These are phyloP conservation scores for Acanthochlamys bracteata DNA, from an alignment of 106 monocot genomes.

Conservation along the genomic window DNA sequence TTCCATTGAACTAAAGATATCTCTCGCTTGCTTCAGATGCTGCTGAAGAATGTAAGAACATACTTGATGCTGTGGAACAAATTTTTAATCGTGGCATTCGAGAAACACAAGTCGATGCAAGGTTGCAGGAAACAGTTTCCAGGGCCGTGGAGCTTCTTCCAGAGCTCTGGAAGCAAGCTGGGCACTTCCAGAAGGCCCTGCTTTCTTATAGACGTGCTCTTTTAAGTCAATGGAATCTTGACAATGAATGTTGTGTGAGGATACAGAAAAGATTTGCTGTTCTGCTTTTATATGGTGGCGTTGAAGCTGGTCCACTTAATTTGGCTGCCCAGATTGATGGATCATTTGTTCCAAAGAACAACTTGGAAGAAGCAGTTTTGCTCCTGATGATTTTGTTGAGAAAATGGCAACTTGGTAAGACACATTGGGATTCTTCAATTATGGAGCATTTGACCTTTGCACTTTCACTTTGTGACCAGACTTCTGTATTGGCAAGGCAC, in stretches of 20 bases:
- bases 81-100: conserved; percentile 74
- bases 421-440: conserved; percentile 78
- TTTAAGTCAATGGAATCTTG: conserved; percentile 79
- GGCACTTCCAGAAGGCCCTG: conserved; percentile 49
- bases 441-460: conserved; percentile 97
- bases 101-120: conserved; percentile 57
- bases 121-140: conserved; percentile 74
- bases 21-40: conserved; percentile 47
- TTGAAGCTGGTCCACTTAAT: conserved; percentile 62
- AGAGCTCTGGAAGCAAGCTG: conserved; percentile 91
- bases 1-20: not conserved
- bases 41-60: conserved; percentile 76
- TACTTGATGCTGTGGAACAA: conserved; percentile 86
- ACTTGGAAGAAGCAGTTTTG: conserved; percentile 85
- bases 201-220: conserved; percentile 69
- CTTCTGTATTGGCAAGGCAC: conserved; percentile 51
- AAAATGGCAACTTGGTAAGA: conserved; percentile 72
- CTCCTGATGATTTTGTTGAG: conserved; percentile 77
- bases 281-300: conserved; percentile 66
- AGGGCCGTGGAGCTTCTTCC: conserved; percentile 90
- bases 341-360: conserved; percentile 87
- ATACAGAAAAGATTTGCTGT: conserved; percentile 83
- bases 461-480: conserved; percentile 64
- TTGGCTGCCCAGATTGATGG: conserved; percentile 77
- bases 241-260: conserved; percentile 58